Evolutionary conservation across 1,284 basidiomycete species (phyloP).

Genomic region (Rhodotorula mucilaginosa): DNA sequence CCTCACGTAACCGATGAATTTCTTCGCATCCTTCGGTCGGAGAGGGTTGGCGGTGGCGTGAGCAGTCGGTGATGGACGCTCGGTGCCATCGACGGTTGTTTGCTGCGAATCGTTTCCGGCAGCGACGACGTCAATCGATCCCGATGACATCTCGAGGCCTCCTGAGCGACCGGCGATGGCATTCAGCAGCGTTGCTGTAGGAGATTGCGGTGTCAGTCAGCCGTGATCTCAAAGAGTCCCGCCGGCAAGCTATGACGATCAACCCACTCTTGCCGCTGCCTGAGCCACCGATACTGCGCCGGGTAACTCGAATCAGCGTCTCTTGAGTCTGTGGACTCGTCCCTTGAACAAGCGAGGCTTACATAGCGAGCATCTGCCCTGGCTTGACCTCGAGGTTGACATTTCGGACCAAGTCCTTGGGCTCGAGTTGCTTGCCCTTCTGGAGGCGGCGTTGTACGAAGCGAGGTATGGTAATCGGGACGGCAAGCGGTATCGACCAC

Average conservation of each 20-base stretch:
- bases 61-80: not conserved
- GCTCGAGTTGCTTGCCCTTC: not conserved
- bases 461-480: conserved; percentile 31
- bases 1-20: conserved; percentile 36
- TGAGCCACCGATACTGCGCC: conserved; percentile 21
- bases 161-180: conserved; percentile 20
- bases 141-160: conserved; percentile 21
- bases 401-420: conserved; percentile 17
- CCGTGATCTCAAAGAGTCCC: too few species aligned
- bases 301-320: not conserved
- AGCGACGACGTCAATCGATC: conserved; percentile 14
- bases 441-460: conserved; percentile 5
- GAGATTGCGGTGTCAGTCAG: too few species aligned
- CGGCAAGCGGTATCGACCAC: conserved; percentile 26
- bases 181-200: conserved; percentile 25
- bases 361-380: conserved; percentile 39
- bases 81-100: not conserved
- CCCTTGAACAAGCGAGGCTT: not conserved
- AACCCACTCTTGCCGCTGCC: conserved; percentile 29
- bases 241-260: not conserved
- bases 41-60: too few species aligned
- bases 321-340: too few species aligned
- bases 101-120: not conserved
- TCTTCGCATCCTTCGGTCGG: not conserved
- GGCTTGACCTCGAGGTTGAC: conserved; percentile 22